Evolutionary conservation across 305 asterid species (phyloP).

Genomic region (Rubia peregrina): DNA sequence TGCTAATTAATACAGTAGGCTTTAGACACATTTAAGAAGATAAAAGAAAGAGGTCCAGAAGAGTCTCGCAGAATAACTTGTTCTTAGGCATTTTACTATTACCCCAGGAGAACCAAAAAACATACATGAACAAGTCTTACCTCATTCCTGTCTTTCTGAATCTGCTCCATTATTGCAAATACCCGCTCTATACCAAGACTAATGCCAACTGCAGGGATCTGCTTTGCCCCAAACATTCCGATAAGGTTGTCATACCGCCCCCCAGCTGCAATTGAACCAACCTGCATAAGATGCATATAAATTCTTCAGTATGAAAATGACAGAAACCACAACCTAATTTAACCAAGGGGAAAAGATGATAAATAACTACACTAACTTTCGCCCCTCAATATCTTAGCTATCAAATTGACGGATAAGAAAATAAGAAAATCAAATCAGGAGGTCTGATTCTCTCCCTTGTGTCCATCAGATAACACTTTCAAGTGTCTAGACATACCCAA

Average conservation of each 20-base stretch:
- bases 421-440: background rate
- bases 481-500: background rate
- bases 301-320: background rate
- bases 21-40: too few species aligned
- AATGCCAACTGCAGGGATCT: slow-evolving; percentile 88
- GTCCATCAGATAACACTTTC: background rate
- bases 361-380: background rate
- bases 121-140: slow-evolving; percentile 24
- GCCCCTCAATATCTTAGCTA: background rate
- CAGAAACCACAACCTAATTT: background rate
- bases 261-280: slow-evolving; percentile 95
- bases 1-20: too few species aligned
- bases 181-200: slow-evolving; percentile 95
- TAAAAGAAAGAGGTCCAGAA: too few species aligned
- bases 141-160: slow-evolving; percentile 57
- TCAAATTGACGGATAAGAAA: background rate
- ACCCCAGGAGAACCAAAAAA: background rate
- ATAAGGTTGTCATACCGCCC: slow-evolving; percentile 90
- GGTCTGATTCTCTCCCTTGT: background rate
- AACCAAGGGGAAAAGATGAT: background rate
- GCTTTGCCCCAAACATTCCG: slow-evolving; percentile 78
- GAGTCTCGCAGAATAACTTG: too few species aligned
- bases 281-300: slow-evolving; percentile 23
- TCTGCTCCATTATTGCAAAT: slow-evolving; percentile 78
- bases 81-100: background rate